These are phyloP conservation scores for Gremmenia infestans DNA, from an alignment of 2,329 filamentous ascomycete genomes.

Conservation along the genomic window DNA sequence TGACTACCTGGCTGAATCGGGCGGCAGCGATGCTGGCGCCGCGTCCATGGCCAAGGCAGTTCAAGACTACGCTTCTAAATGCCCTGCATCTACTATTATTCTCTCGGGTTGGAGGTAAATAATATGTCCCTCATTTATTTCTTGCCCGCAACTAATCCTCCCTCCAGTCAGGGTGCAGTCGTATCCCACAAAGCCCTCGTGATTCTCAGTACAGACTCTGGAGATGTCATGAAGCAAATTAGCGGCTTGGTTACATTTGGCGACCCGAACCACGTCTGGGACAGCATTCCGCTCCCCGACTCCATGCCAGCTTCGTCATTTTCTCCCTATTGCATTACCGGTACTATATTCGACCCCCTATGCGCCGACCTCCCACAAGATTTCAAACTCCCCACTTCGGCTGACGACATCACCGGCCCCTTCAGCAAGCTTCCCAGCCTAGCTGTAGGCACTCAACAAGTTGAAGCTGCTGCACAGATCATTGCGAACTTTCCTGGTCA, in stretches of 20 bases:
- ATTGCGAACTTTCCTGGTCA: background rate
- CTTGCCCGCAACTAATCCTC: background rate
- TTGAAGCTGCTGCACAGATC: background rate
- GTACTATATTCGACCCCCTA: background rate
- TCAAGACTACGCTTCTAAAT: background rate
- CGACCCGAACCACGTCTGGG: background rate
- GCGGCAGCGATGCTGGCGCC: background rate
- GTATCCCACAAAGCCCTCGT: background rate
- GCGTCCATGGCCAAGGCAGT: background rate
- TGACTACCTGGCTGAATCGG: background rate
- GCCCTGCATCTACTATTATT: background rate
- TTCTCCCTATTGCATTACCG: background rate
- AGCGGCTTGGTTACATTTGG: background rate
- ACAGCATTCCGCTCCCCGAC: background rate
- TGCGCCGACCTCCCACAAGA: background rate
- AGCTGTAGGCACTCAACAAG: background rate
- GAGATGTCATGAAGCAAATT: background rate
- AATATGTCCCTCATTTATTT: background rate
- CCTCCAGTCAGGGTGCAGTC: background rate
- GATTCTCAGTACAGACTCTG: background rate
- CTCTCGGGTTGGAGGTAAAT: background rate
- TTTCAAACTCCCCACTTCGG: background rate
- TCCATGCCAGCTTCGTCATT: background rate
- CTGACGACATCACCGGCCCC: background rate
- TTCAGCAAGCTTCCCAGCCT: background rate